Evolutionary conservation across 129 eudicot genomes (phyloP).

Genomic region (Chrysanthemum makinoi): DNA sequence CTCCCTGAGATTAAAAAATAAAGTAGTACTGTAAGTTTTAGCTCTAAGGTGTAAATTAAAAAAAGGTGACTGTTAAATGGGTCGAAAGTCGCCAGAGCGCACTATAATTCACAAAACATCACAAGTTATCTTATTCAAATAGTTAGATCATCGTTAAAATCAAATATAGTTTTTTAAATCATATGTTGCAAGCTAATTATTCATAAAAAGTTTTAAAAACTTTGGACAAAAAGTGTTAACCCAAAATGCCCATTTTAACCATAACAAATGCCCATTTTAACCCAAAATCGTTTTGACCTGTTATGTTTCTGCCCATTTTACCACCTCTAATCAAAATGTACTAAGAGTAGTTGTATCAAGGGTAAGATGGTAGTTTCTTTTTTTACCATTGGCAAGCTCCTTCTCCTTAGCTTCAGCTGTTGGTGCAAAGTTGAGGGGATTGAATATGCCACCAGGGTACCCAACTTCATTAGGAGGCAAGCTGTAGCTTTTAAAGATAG

Average conservation of each 20-base stretch:
- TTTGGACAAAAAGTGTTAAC: neutral
- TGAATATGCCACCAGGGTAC: slow-evolving; percentile 95
- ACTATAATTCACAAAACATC: neutral
- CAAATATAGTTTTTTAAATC: neutral
- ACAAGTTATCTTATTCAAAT: neutral
- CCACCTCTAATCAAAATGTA: neutral
- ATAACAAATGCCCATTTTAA: neutral
- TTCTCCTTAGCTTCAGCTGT: slow-evolving; percentile 90
- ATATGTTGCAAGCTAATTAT: neutral
- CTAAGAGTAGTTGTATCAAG: neutral
- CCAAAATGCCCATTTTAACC: neutral
- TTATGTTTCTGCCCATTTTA: neutral
- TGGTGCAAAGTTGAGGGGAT: slow-evolving; percentile 89
- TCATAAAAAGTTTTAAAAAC: neutral
- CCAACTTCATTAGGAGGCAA: slow-evolving; percentile 88
- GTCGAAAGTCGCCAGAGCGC: neutral
- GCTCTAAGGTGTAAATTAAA: neutral
- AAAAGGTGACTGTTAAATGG: neutral
- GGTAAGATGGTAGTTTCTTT: slow-evolving; percentile 3
- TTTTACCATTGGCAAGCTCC: slow-evolving; percentile 88
- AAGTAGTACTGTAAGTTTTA: neutral
- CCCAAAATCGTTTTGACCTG: neutral
- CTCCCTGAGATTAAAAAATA: slow-evolving; percentile 60
- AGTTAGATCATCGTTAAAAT: neutral
- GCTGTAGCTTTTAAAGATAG: slow-evolving; percentile 91